phyloP scores from a whole-genome alignment of 352 stramenopile genomes.

The Globisporangium echinulatum region DNA sequence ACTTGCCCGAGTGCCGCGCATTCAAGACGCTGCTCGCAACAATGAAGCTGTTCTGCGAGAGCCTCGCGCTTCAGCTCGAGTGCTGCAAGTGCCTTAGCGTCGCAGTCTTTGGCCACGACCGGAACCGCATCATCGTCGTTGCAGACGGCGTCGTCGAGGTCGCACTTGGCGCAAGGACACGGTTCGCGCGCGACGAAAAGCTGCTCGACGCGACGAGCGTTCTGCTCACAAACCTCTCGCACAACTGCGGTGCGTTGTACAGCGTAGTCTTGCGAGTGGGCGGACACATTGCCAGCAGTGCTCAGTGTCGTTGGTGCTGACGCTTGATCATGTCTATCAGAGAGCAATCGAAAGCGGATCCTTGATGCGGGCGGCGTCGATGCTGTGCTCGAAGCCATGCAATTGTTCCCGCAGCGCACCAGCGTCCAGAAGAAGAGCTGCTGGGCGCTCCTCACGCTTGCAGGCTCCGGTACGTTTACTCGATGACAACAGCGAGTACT shows the following conservation, averaged over 20 bases:
- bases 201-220: conserved; percentile 73
- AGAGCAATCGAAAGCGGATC: conserved; percentile 80
- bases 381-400: conserved; percentile 76
- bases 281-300: too few species aligned
- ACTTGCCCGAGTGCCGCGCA: conserved; percentile 60
- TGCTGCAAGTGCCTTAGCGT: conserved; percentile 75
- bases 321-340: conserved; percentile 16
- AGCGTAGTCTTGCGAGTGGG: neutral
- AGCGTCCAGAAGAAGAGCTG: conserved; percentile 75
- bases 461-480: conserved; percentile 53
- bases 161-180: conserved; percentile 57
- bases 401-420: conserved; percentile 64
- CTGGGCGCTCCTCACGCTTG: conserved; percentile 80
- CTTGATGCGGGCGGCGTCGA: conserved; percentile 68
- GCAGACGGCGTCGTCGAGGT: conserved; percentile 54
- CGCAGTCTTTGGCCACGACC: conserved; percentile 61
- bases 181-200: conserved; percentile 40
- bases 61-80: conserved; percentile 65
- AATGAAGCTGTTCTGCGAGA: conserved; percentile 50
- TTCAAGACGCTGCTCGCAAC: conserved; percentile 51
- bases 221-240: conserved; percentile 81
- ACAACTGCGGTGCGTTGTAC: conserved; percentile 52
- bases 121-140: conserved; percentile 70
- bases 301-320: too few species aligned
- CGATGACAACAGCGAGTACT: too few species aligned